These are phyloP conservation scores for Cercospora nicotianae DNA, from an alignment of 2,329 filamentous ascomycete species.

Conservation along the genomic window DNA sequence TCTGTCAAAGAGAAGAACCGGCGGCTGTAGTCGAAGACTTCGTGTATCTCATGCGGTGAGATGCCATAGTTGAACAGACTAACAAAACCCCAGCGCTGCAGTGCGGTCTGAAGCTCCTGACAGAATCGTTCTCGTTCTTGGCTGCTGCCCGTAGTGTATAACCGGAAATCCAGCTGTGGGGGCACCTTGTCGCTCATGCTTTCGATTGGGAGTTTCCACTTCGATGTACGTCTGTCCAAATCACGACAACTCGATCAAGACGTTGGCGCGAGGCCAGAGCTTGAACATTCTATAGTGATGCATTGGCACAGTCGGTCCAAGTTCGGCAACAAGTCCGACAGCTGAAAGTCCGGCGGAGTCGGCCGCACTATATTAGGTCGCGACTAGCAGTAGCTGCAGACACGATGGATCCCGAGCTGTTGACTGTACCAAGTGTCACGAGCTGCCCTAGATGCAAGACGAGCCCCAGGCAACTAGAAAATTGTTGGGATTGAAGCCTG, in stretches of 20 bases:
- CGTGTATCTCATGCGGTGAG: constrained; percentile 1
- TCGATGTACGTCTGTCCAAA: background rate
- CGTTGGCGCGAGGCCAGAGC: background rate
- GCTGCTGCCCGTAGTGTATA: constrained; percentile 9
- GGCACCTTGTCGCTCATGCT: background rate
- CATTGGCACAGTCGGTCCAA: background rate
- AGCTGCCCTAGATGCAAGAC: background rate
- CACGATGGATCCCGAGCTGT: background rate
- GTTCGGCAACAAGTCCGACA: background rate
- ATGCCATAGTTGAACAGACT: constrained; percentile 19
- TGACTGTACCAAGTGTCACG: background rate
- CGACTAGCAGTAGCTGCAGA: background rate
- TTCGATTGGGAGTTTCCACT: background rate
- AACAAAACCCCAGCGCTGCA: constrained; percentile 21
- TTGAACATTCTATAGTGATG: background rate
- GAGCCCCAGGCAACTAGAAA: background rate
- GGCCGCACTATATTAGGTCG: background rate
- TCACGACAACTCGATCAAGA: background rate
- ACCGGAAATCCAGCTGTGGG: constrained; percentile 14
- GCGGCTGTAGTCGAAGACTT: constrained; percentile 16
- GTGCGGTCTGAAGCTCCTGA: background rate
- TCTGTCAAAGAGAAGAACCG: constrained; percentile 17
- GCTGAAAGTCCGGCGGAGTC: background rate
- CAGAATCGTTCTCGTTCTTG: constrained; percentile 11
- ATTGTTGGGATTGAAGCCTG: background rate